Evolutionary conservation across 2,329 filamentous ascomycete species (phyloP).

Genomic region (Stemphylium vesicarium): DNA sequence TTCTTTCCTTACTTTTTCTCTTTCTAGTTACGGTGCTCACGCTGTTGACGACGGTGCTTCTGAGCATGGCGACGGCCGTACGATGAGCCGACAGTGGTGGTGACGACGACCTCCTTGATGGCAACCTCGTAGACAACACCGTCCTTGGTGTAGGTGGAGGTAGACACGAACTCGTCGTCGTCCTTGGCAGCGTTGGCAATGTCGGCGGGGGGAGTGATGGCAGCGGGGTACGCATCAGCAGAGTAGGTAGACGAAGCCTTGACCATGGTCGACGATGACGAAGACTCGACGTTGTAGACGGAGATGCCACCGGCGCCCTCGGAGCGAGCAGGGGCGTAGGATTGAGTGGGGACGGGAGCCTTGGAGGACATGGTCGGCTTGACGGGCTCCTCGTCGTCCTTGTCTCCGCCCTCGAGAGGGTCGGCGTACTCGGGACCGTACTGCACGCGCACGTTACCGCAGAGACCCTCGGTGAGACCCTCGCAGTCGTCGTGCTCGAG

Average conservation of each 20-base stretch:
- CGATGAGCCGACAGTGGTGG: conserved; percentile 45
- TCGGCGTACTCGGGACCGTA: conserved; percentile 53
- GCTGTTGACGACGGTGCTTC: conserved; percentile 35
- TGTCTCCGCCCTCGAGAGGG: conserved; percentile 27
- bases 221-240: conserved; percentile 10
- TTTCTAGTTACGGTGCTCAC: conserved; percentile 22
- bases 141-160: conserved; percentile 51
- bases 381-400: conserved; percentile 29
- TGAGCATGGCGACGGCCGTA: conserved; percentile 25
- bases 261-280: too few relatives aligned
- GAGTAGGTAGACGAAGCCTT: conserved; percentile 21
- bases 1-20: neutral
- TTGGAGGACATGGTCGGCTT: conserved; percentile 21
- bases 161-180: conserved; percentile 42
- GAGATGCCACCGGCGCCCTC: conserved; percentile 45
- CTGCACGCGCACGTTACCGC: conserved; percentile 66
- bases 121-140: conserved; percentile 54
- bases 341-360: conserved; percentile 42
- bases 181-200: conserved; percentile 6
- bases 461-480: conserved; percentile 65
- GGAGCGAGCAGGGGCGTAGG: conserved; percentile 40
- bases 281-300: conserved; percentile 33
- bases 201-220: conserved; percentile 31
- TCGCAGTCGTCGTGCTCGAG: conserved; percentile 66
- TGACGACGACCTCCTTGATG: conserved; percentile 53